Base-by-base conservation (phyloP, 1,139 yeast genomes). In the Yarrowia galli region DNA sequence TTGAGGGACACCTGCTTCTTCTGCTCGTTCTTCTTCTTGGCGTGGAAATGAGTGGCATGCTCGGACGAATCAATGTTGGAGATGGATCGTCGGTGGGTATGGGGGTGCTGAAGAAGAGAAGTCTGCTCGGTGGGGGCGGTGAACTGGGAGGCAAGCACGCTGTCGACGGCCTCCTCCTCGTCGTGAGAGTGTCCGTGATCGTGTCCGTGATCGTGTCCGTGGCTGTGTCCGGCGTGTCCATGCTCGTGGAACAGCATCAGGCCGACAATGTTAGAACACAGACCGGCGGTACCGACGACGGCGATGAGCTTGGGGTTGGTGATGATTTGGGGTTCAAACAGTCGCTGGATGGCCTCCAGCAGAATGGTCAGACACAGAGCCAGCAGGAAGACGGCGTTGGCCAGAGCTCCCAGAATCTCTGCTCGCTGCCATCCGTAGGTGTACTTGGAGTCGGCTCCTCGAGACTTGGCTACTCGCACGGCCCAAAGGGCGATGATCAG, bases 371-470 rank as follows among this genome's bases (percentile, higher is more conserved):
- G 89, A 77, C 99, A 95, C 72, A 95, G 83, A 0, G 98, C 99
- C 71, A 95, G 82, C 71, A 95, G 80, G 74, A 95, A 95, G 16
- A 95, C 98, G 1, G 98, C 97, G 75, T 95, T 95, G 73, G 95
- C 85, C 70, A 95, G 83, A 5, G 99, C 99, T 88, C 98, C 99
- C 73, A 92, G 84, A 71, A 92, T 93, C 79, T 91, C 98, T 8
- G 98, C 98, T 75, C 98, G 84, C 79, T 91, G 96, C 97, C 97
- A 91, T 15, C 98, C 98, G 75, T 93, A 93, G 5, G 98, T 93
- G 79, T 91, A 93, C 70, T 87, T 87, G 5, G 95, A 90, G 77
- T 92, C 96, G 1, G 97, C 96, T 23, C 89, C 88, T 75, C 88
- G 85, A 65, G 86, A 87, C 75, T 89, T 89, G 69, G 97, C 92